Conservation (phyloP, 2,329 filamentous ascomycete genomes). For the Sordariomycetes sp. region DNA sequence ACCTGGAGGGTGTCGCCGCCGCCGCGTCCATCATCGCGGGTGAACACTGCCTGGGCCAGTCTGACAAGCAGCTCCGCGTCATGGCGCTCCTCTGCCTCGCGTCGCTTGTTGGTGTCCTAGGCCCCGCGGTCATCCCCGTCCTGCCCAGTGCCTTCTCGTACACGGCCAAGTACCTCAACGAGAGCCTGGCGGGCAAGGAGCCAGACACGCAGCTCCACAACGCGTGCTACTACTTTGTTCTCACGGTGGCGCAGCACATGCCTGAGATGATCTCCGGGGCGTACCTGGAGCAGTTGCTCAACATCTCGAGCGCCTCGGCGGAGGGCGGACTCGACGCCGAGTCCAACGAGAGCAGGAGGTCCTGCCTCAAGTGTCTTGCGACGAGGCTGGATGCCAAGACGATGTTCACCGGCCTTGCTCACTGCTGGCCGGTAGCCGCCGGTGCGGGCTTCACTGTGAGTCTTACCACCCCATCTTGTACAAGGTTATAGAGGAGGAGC, state of each 20-base stretch:
- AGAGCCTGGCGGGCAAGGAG: constrained; percentile 39
- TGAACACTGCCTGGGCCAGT: constrained; percentile 60
- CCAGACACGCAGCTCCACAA: constrained; percentile 59
- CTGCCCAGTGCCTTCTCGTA: constrained; percentile 64
- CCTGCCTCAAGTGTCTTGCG: constrained; percentile 63
- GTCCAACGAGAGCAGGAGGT: constrained; percentile 48
- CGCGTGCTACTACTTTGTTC: constrained; percentile 68
- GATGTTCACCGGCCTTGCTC: constrained; percentile 60
- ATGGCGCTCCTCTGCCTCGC: constrained; percentile 83
- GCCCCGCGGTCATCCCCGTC: constrained; percentile 73
- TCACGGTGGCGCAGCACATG: constrained; percentile 66
- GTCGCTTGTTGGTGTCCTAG: constrained; percentile 77
- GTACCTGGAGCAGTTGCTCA: constrained; percentile 60
- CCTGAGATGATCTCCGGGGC: constrained; percentile 78
- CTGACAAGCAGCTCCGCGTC: constrained; percentile 59
- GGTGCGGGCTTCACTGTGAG: constrained; percentile 48
- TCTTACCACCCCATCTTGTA: constrained; percentile 1
- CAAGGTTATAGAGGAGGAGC: constrained; percentile 5
- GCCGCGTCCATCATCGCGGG: constrained; percentile 69
- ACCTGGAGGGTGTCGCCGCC: constrained; percentile 60
- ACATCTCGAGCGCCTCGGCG: constrained; percentile 60
- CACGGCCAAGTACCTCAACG: constrained; percentile 56
- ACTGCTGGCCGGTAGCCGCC: constrained; percentile 57
- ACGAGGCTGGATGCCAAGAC: constrained; percentile 65
- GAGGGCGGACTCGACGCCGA: constrained; percentile 41